These are phyloP conservation scores for Lactarius hatsudake DNA, from an alignment of 768 basidiomycete genomes.

Conservation along the genomic window DNA sequence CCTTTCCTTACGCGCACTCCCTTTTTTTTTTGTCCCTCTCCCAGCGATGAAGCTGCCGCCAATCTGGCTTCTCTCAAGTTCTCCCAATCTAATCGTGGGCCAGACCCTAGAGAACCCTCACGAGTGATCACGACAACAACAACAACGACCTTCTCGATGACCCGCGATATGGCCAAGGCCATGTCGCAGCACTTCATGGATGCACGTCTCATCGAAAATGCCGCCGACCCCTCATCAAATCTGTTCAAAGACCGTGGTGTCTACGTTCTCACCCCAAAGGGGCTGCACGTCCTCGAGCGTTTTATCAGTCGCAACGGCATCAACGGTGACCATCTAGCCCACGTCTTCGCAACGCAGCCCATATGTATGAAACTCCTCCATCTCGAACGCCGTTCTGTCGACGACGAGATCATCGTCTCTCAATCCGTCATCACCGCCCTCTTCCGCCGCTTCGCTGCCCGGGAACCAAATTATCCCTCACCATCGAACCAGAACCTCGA, in stretches of 20 bases:
- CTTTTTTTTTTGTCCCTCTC: slow-evolving; percentile 18
- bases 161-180: slow-evolving; percentile 98
- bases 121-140: slow-evolving; percentile 99
- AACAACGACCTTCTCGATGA: slow-evolving; percentile 99
- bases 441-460: slow-evolving; percentile 93
- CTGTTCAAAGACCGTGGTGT: slow-evolving; percentile 98
- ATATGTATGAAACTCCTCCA: slow-evolving; percentile 98
- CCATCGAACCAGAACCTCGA: slow-evolving; percentile 50
- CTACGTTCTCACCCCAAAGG: slow-evolving; percentile 94
- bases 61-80: slow-evolving; percentile 96
- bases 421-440: slow-evolving; percentile 91
- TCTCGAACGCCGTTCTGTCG: slow-evolving; percentile 85
- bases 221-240: slow-evolving; percentile 81
- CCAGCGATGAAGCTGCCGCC: slow-evolving; percentile 89
- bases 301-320: slow-evolving; percentile 99
- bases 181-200: slow-evolving; percentile 99
- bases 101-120: slow-evolving; percentile 96
- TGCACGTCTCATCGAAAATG: slow-evolving; percentile 95
- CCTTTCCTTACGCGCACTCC: slow-evolving; percentile 2
- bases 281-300: slow-evolving; percentile 97
- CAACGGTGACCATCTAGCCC: slow-evolving; percentile 86
- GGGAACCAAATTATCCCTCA: slow-evolving; percentile 74
- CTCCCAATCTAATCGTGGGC: slow-evolving; percentile 97
- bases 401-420: slow-evolving; percentile 97
- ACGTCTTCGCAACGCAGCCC: slow-evolving; percentile 86